phyloP scores from a whole-genome alignment of 768 basidiomycete species.

The Russula abietina region DNA sequence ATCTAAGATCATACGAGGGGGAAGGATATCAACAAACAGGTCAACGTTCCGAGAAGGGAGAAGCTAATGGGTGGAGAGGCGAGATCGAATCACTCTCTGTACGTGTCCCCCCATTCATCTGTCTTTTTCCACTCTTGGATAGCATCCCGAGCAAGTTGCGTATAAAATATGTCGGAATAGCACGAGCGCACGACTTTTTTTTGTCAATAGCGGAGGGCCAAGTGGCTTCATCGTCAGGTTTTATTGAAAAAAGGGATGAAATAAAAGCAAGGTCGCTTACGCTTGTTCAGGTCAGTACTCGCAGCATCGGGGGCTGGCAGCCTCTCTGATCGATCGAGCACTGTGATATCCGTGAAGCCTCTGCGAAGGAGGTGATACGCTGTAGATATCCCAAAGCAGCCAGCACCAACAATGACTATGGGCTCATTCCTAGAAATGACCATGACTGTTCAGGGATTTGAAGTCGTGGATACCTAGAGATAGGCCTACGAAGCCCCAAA shows the following conservation, averaged over 20 bases:
- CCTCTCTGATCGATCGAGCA: slow-evolving; percentile 63
- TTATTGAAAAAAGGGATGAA: background rate
- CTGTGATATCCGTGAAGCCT: slow-evolving; percentile 62
- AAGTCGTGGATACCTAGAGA: background rate
- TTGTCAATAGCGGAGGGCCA: background rate
- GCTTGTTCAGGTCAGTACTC: slow-evolving; percentile 48
- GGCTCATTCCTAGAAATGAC: slow-evolving; percentile 27
- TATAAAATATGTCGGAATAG: slow-evolving; percentile 64
- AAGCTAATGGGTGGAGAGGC: background rate
- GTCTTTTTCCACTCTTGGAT: slow-evolving; percentile 66
- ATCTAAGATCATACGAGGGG: slow-evolving; percentile 37
- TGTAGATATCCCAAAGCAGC: slow-evolving; percentile 83
- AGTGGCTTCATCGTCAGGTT: background rate
- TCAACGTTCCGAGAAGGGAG: background rate
- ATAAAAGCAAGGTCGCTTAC: slow-evolving; percentile 23
- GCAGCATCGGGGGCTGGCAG: slow-evolving; percentile 84
- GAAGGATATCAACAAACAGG: background rate
- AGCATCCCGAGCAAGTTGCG: slow-evolving; percentile 68
- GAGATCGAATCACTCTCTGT: slow-evolving; percentile 60
- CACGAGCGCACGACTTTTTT: slow-evolving; percentile 69
- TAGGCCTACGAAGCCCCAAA: background rate
- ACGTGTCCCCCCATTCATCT: slow-evolving; percentile 62
- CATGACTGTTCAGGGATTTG: background rate
- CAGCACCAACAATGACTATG: slow-evolving; percentile 71
- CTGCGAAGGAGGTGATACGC: slow-evolving; percentile 69